Base-by-base conservation (phyloP, 495 filamentous ascomycete species). In the Xylaria scruposa region DNA sequence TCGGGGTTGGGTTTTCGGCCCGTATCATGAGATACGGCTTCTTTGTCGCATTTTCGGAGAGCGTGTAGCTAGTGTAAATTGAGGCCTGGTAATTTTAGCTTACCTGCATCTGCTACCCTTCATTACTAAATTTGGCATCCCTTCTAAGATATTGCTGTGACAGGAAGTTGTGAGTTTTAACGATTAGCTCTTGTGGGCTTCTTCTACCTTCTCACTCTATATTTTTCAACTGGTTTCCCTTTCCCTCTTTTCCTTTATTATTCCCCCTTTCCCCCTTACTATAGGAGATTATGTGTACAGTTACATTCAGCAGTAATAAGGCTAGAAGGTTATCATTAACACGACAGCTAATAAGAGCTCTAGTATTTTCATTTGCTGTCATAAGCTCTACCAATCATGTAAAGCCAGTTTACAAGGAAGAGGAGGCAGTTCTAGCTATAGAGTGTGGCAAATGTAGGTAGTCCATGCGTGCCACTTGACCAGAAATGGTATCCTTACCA, bases 391-490 rank as follows among this genome's bases (percentile, higher is more conserved):
- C 54, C 54, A 59, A 60, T 60, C 19, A 60, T 10, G 2, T 40
- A 9, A 40, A 38, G 17, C 38, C 33, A 6, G 2, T 10, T 38
- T 60, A 60, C 31, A 31, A 17, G 9, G 33, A 6, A 2, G 33
- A 59, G 58, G 58, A 60, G 58, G 58, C 33, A 38, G 8, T 24
- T 60, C 58, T 19, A 60, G 58, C 58, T 60, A 60, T n/a, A 7
- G 19, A 38, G 21, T 31, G 58, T 60, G 58, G 33, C 58, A 38
- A 60, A 40, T 38, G 31, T 38, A 60, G 58, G 33, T 21, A 33
- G 58, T 9, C 58, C n/a, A 21, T 3, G n/a, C n/a, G n/a, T n/a
- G 31, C 31, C 10, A 4, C 31, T 59, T 36, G 17, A 38, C 24
- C 7, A 40, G 36, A 44, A 42, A 19, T 24, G 26, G 26, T 36